Conservation (phyloP, 192 early-diverging fungal genomes). For the Linnemannia elongata region DNA sequence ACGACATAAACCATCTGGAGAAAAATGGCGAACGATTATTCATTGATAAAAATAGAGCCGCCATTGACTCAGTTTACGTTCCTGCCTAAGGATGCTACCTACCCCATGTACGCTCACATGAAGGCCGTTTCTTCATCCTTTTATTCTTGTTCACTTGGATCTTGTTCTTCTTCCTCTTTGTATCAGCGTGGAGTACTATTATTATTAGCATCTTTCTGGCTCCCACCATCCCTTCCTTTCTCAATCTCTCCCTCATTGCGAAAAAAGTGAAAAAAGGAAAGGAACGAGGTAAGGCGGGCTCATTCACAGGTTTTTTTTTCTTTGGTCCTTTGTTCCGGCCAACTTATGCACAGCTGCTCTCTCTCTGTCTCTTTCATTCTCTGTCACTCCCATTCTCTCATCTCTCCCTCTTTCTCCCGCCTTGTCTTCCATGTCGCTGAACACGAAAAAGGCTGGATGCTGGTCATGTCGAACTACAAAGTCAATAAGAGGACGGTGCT, state of each 20-base stretch:
- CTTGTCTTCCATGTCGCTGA: background rate
- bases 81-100: background rate
- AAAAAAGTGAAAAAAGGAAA: constrained; percentile 8
- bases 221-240: background rate
- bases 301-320: background rate
- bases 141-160: background rate
- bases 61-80: background rate
- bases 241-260: background rate
- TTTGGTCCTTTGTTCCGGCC: background rate
- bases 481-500: background rate
- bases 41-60: constrained; percentile 6
- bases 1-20: background rate
- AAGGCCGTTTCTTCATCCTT: background rate
- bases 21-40: background rate
- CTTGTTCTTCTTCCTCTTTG: background rate
- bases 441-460: background rate
- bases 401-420: background rate
- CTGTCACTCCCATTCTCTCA: background rate
- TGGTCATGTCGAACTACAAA: background rate
- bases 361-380: background rate
- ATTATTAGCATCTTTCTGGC: constrained; percentile 19
- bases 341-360: constrained; percentile 4
- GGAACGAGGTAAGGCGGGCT: constrained; percentile 36
- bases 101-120: constrained; percentile 14
- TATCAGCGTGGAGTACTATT: background rate